phyloP scores from a whole-genome alignment of 495 filamentous ascomycete genomes.

The Lasiosphaeriaceae sp. region DNA sequence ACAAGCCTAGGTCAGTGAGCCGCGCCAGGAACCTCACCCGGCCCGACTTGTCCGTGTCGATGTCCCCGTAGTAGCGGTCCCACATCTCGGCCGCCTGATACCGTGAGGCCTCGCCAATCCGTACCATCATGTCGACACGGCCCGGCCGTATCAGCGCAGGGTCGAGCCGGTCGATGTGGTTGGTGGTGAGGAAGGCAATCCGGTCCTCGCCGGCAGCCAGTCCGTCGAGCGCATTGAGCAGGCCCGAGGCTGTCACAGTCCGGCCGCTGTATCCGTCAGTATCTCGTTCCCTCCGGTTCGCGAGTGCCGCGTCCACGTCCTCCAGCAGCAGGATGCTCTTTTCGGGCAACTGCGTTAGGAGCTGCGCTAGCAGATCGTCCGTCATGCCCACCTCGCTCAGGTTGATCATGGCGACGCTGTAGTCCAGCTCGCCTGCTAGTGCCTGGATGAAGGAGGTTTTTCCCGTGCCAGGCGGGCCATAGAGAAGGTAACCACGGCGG shows the following conservation, averaged over 20 bases:
- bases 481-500: conserved; percentile 85
- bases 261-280: conserved; percentile 82
- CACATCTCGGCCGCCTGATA: conserved; percentile 85
- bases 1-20: conserved; percentile 47
- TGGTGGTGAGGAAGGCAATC: conserved; percentile 91
- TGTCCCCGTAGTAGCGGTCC: conserved; percentile 88
- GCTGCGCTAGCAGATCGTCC: conserved; percentile 84
- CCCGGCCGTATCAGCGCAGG: conserved; percentile 86
- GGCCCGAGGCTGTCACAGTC: conserved; percentile 91
- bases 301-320: conserved; percentile 92
- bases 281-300: conserved; percentile 71
- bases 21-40: conserved; percentile 51
- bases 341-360: conserved; percentile 82
- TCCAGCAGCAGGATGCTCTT: conserved; percentile 85
- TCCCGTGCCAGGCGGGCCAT: conserved; percentile 90
- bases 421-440: conserved; percentile 85
- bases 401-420: conserved; percentile 91
- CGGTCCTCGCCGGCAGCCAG: conserved; percentile 94
- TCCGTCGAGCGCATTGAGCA: conserved; percentile 91
- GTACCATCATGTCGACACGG: conserved; percentile 87
- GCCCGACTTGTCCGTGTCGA: conserved; percentile 59
- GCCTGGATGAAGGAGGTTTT: conserved; percentile 98
- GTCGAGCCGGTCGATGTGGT: conserved; percentile 86
- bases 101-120: conserved; percentile 79
- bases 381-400: conserved; percentile 89